Percentiles rank a stretch among this genome's conserved stretches.
These are phyloP conservation scores for Sporothrix pallida DNA, from an alignment of 2,329 filamentous ascomycete species.

Conservation along the genomic window DNA sequence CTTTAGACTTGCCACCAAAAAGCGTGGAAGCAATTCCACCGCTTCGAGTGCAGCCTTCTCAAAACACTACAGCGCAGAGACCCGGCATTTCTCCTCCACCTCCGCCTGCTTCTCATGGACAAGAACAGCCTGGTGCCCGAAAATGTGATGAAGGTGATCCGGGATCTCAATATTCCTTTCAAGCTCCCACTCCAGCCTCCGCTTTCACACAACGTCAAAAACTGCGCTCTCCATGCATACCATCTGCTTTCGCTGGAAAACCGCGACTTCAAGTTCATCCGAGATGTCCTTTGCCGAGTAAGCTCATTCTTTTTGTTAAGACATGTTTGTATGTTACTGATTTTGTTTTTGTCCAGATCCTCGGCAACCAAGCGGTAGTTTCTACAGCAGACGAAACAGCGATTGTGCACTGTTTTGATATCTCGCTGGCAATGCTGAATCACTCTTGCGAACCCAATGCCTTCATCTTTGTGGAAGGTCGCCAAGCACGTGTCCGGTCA, in stretches of 20 bases:
- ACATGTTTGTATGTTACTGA: not conserved
- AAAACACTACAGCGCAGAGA: constrained; percentile 29
- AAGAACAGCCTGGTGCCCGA: constrained; percentile 37
- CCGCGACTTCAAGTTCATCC: constrained; percentile 27
- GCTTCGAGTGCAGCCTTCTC: constrained; percentile 43
- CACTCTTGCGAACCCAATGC: constrained; percentile 48
- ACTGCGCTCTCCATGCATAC: constrained; percentile 25
- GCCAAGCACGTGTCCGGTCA: constrained; percentile 44
- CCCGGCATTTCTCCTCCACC: constrained; percentile 35
- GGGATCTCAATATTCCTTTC: constrained; percentile 2
- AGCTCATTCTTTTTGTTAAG: not conserved
- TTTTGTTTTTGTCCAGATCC: constrained; percentile 18
- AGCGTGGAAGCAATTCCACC: constrained; percentile 44
- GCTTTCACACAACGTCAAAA: constrained; percentile 20
- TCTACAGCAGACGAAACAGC: constrained; percentile 22
- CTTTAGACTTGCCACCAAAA: constrained; percentile 42
- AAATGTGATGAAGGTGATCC: constrained; percentile 25
- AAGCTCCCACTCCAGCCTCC: not conserved
- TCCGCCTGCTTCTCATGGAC: constrained; percentile 42
- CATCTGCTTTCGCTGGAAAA: constrained; percentile 9
- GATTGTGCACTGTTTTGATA: constrained; percentile 40
- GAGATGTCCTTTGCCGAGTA: constrained; percentile 29
- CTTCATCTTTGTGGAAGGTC: constrained; percentile 44
- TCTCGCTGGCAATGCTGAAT: constrained; percentile 45
- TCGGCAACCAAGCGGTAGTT: constrained; percentile 32